Conservation (phyloP, 129 eudicot genomes). For the Pulicaria dysenterica region DNA sequence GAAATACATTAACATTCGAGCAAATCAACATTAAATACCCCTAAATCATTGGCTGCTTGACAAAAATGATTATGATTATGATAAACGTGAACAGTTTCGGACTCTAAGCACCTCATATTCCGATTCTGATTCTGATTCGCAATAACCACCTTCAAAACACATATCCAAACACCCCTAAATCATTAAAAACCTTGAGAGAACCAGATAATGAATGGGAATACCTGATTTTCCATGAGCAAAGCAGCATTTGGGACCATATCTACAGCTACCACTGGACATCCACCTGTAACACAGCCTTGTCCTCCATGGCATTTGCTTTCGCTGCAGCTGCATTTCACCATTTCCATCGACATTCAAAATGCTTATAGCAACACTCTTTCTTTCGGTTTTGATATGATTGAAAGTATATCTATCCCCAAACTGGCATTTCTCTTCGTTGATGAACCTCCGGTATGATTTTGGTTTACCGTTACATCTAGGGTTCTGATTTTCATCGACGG, state of each 20-base stretch:
- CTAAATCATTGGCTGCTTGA: no score
- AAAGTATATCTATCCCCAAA: conserved; percentile 50
- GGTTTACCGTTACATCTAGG: conserved; percentile 3
- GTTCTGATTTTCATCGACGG: conserved; percentile 11
- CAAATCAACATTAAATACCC: neutral
- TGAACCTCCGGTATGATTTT: conserved; percentile 17
- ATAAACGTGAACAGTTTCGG: no score
- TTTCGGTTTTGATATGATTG: conserved; percentile 22
- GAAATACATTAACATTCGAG: neutral
- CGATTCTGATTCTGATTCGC: neutral
- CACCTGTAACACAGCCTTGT: conserved; percentile 62
- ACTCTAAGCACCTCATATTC: neutral
- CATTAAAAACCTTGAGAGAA: neutral
- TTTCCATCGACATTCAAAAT: conserved; percentile 22
- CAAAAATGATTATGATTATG: neutral
- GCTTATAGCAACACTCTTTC: conserved; percentile 31
- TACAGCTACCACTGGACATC: conserved; percentile 46
- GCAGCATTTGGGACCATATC: conserved; percentile 45
- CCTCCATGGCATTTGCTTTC: conserved; percentile 29
- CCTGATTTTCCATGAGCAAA: conserved; percentile 79
- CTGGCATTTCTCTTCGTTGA: conserved; percentile 32
- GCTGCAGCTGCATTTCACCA: conserved; percentile 28
- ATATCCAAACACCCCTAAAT: neutral
- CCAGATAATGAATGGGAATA: conserved; percentile 12
- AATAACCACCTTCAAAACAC: neutral